These are phyloP conservation scores for Dendrocalamus latiflorus DNA, from an alignment of 202 grass and related monocot species.

Conservation along the genomic window DNA sequence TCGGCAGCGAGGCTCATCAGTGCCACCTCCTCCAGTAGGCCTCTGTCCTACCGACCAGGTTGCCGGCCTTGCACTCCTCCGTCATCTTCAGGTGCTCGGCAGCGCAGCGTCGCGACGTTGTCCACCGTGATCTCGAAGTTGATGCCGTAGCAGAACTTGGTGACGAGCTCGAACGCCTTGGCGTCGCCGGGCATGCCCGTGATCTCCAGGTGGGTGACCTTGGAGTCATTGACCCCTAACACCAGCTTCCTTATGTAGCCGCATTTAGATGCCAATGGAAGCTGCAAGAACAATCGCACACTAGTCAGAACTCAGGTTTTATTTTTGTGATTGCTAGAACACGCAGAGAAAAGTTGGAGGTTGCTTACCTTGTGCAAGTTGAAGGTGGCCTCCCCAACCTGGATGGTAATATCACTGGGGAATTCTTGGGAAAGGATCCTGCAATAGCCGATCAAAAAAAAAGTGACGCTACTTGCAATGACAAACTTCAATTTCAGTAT, in stretches of 20 bases:
- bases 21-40: slow-evolving; percentile 59
- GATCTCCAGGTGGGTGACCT: slow-evolving; percentile 45
- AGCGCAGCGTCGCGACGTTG: slow-evolving; percentile 65
- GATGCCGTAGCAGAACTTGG: no score
- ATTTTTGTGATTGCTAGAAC: neutral
- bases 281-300: slow-evolving; percentile 27
- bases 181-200: no score
- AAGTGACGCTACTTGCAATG: neutral
- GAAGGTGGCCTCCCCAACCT: slow-evolving; percentile 56
- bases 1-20: slow-evolving; percentile 58
- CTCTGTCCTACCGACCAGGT: slow-evolving; percentile 52
- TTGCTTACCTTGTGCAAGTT: slow-evolving; percentile 69
- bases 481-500: neutral
- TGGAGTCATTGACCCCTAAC: slow-evolving; percentile 18
- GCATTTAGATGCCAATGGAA: slow-evolving; percentile 54
- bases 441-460: neutral
- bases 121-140: no score
- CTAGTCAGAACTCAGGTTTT: neutral
- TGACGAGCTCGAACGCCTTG: no score
- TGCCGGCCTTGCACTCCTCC: slow-evolving; percentile 46
- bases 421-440: slow-evolving; percentile 87
- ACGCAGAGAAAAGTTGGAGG: neutral
- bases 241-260: slow-evolving; percentile 63
- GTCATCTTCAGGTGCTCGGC: slow-evolving; percentile 89
- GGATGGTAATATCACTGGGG: slow-evolving; percentile 63